Evolutionary conservation across 108 stramenopile genomes (phyloP).

Genomic region (Craspedostauros australis): DNA sequence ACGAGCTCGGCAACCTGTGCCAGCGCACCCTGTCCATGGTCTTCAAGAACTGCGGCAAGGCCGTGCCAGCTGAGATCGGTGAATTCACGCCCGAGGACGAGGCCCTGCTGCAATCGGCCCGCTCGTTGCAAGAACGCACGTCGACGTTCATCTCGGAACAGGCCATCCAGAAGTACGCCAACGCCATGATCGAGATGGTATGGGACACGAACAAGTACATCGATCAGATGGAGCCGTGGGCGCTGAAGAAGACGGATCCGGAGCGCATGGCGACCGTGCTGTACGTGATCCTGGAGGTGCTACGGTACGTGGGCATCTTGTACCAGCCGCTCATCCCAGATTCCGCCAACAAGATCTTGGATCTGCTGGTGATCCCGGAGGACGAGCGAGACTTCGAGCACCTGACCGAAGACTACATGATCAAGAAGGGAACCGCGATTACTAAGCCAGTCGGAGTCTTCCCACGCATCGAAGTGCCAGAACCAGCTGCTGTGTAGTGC

Average conservation of each 20-base stretch:
- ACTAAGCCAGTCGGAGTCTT: slow-evolving; percentile 69
- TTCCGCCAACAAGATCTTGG: slow-evolving; percentile 77
- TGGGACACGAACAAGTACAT: slow-evolving; percentile 91
- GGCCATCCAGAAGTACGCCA: slow-evolving; percentile 76
- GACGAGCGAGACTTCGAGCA: slow-evolving; percentile 71
- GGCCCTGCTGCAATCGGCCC: slow-evolving; percentile 53
- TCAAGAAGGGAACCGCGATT: slow-evolving; percentile 47
- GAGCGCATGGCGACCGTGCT: slow-evolving; percentile 80
- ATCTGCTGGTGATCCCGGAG: slow-evolving; percentile 75
- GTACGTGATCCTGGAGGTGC: slow-evolving; percentile 86
- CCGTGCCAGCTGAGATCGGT: slow-evolving; percentile 46
- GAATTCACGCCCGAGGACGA: slow-evolving; percentile 60
- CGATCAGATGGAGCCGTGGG: slow-evolving; percentile 89
- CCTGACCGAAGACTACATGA: slow-evolving; percentile 40
- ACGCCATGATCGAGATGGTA: slow-evolving; percentile 74
- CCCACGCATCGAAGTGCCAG: slow-evolving; percentile 67
- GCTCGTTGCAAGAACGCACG: slow-evolving; percentile 35
- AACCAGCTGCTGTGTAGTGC: too few species aligned
- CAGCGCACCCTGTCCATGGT: slow-evolving; percentile 85
- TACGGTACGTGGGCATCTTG: slow-evolving; percentile 78
- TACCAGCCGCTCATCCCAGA: slow-evolving; percentile 93
- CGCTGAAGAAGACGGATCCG: slow-evolving; percentile 79
- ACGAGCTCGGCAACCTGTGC: slow-evolving; percentile 92
- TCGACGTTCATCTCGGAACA: slow-evolving; percentile 51
- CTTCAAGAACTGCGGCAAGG: slow-evolving; percentile 80